Percentiles rank a stretch among this genome's conserved stretches.
Evolutionary conservation across 768 basidiomycete genomes (phyloP).

Genomic region (Collybia nuda): DNA sequence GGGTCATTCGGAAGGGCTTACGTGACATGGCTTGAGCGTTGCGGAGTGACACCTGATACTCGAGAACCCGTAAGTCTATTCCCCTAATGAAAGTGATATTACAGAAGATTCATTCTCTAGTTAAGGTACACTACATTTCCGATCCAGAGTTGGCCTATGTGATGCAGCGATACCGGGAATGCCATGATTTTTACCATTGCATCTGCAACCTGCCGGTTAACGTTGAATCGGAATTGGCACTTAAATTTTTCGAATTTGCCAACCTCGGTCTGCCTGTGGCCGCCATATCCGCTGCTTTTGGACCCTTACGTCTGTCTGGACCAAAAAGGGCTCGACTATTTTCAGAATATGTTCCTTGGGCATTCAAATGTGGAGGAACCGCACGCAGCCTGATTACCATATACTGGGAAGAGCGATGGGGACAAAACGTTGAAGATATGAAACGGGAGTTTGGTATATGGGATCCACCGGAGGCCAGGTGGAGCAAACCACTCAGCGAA

Average conservation of each 20-base stretch:
- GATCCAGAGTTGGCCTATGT: slow-evolving; percentile 97
- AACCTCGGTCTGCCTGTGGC: slow-evolving; percentile 92
- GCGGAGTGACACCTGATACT: slow-evolving; percentile 91
- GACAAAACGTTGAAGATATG: slow-evolving; percentile 77
- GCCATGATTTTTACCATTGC: slow-evolving; percentile 97
- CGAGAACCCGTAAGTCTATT: slow-evolving; percentile 69
- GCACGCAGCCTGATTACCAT: slow-evolving; percentile 81
- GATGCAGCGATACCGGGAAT: slow-evolving; percentile 97
- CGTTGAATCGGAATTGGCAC: slow-evolving; percentile 87
- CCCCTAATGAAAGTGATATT: not conserved
- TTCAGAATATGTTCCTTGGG: slow-evolving; percentile 91
- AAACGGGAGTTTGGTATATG: slow-evolving; percentile 83
- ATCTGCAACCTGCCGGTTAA: slow-evolving; percentile 86
- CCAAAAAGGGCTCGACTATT: slow-evolving; percentile 59
- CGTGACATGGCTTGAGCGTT: slow-evolving; percentile 84
- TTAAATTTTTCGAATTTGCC: slow-evolving; percentile 93
- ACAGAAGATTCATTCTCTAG: slow-evolving; percentile 5
- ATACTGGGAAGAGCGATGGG: slow-evolving; percentile 97
- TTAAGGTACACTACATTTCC: slow-evolving; percentile 89
- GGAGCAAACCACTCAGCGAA: slow-evolving; percentile 66
- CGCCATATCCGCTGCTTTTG: slow-evolving; percentile 74
- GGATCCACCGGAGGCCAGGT: slow-evolving; percentile 76
- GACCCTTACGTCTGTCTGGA: slow-evolving; percentile 69
- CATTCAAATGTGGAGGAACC: slow-evolving; percentile 76
- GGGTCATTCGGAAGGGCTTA: slow-evolving; percentile 88